phyloP scores from a whole-genome alignment of 2,329 filamentous ascomycete genomes.

The Raffaelea arxii region DNA sequence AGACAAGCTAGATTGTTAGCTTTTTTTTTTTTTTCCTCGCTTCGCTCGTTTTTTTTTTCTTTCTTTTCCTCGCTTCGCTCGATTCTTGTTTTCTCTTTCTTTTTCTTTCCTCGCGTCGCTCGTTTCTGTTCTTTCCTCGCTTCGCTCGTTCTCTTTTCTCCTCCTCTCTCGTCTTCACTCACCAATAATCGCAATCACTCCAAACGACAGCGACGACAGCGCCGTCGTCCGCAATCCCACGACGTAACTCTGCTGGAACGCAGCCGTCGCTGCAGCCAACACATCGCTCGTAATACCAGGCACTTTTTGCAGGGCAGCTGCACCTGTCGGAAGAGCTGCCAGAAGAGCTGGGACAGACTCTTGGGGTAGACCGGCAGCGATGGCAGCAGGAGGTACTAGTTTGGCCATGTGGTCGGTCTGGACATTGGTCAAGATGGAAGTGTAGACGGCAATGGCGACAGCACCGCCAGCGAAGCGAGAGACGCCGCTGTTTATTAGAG shows the following conservation, averaged over 20 bases:
- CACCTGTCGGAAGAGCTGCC: constrained; percentile 17
- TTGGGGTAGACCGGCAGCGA: constrained; percentile 22
- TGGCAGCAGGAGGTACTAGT: constrained; percentile 24
- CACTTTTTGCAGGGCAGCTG: constrained; percentile 15
- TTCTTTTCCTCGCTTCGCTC: no score
- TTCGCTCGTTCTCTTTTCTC: no score
- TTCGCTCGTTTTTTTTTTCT: no score
- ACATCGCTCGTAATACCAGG: constrained; percentile 18
- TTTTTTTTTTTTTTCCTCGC: no score
- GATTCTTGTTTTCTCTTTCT: no score
- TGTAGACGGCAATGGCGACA: constrained; percentile 30
- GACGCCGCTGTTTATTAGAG: no score
- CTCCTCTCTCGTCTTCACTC: no score
- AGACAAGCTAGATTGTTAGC: constrained; percentile 15
- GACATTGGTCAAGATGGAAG: constrained; percentile 29
- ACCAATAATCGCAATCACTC: constrained; percentile 20
- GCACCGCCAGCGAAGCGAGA: constrained; percentile 32
- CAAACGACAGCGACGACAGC: constrained; percentile 20
- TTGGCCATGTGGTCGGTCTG: constrained; percentile 19
- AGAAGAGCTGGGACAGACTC: constrained; percentile 21
- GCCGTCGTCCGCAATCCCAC: constrained; percentile 19
- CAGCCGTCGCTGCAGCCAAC: constrained; percentile 17
- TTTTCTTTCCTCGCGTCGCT: no score
- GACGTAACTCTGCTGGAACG: constrained; percentile 22
- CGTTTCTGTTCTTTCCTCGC: no score